Percentiles rank a stretch among this genome's conserved stretches.
These are phyloP conservation scores for Yamadazyma siamensis DNA, from an alignment of 1,139 yeast species.

Conservation along the genomic window DNA sequence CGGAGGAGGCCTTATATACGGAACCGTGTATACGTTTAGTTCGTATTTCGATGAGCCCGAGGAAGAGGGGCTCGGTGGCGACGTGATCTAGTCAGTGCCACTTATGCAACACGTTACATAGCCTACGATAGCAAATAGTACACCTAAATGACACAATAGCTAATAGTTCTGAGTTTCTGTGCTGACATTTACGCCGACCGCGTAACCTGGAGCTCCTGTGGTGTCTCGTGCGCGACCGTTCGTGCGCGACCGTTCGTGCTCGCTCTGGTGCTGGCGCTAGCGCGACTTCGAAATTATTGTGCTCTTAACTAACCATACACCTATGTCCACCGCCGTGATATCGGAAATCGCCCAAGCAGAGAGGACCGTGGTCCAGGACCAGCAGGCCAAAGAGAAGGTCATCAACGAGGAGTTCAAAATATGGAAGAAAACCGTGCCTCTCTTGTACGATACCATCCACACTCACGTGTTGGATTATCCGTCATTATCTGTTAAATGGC, in stretches of 20 bases:
- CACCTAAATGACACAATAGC: too few species aligned
- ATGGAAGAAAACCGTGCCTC: conserved; percentile 95
- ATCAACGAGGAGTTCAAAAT: conserved; percentile 76
- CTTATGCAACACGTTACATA: too few species aligned
- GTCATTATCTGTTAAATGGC: conserved; percentile 48
- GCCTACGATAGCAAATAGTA: too few species aligned
- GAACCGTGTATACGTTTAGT: conserved; percentile 71
- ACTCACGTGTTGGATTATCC: conserved; percentile 68
- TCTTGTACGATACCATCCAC: conserved; percentile 75
- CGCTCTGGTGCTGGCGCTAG: too few species aligned
- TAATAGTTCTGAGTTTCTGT: too few species aligned
- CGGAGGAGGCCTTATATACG: conserved; percentile 72
- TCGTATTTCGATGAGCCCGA: conserved; percentile 63
- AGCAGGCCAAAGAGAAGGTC: conserved; percentile 49
- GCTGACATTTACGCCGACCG: too few species aligned
- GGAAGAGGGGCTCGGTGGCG: conserved; percentile 32
- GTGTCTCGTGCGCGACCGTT: too few species aligned
- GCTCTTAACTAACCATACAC: too few species aligned
- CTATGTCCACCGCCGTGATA: conserved; percentile 8
- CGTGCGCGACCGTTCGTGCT: too few species aligned
- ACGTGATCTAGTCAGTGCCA: conserved; percentile 24
- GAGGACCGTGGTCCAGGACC: conserved; percentile 35
- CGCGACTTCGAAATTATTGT: too few species aligned
- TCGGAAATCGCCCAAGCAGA: conserved; percentile 11
- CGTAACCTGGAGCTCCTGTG: too few species aligned